These are phyloP conservation scores for Isatis tinctoria DNA, from an alignment of 345 rosid species.

Conservation along the genomic window DNA sequence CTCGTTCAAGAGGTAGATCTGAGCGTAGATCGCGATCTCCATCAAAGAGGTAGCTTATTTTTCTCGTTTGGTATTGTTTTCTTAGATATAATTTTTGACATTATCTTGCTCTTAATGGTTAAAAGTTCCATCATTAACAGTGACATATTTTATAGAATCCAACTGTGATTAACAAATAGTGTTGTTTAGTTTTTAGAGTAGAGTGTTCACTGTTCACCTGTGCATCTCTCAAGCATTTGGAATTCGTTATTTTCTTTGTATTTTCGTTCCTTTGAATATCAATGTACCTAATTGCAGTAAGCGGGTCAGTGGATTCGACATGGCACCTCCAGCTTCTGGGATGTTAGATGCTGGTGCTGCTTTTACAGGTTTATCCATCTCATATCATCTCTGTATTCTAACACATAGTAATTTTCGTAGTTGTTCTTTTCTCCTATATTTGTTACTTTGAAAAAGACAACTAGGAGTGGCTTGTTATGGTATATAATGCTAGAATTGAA, in stretches of 20 bases:
- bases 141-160: not conserved
- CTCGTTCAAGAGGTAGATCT: conserved; percentile 45
- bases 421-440: not conserved
- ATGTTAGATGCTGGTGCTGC: conserved; percentile 47
- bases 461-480: not conserved
- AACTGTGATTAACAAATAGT: not conserved
- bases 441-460: not conserved
- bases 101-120: not conserved
- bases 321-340: conserved; percentile 72
- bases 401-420: not conserved
- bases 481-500: not conserved
- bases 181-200: not conserved
- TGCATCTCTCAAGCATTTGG: not conserved
- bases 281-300: conserved; percentile 44
- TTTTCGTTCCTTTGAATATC: not conserved
- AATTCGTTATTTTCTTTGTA: not conserved
- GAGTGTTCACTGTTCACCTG: not conserved
- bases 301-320: conserved; percentile 70
- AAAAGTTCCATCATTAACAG: not conserved
- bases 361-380: conserved; percentile 2
- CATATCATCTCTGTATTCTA: not conserved
- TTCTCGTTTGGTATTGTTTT: not conserved
- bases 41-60: conserved; percentile 61
- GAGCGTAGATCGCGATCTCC: conserved; percentile 68
- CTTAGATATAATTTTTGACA: not conserved